Base-by-base conservation (phyloP, 2,329 filamentous ascomycete species). In the Fusarium mangiferae region DNA sequence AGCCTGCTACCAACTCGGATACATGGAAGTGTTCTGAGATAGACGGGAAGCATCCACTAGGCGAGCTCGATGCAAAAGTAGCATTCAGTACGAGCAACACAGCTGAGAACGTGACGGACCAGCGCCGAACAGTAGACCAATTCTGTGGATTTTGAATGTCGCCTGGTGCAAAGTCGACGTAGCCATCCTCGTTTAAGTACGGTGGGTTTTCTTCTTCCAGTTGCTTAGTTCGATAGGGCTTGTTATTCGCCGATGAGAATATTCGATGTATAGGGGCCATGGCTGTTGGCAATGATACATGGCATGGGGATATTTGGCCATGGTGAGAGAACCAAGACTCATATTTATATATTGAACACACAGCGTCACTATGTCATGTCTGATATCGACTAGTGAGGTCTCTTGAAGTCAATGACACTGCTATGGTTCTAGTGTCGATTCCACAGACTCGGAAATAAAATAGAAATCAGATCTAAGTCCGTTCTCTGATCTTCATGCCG, bases 211-310 rank as follows among this genome's bases (percentile, higher is more conserved):
- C 66, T 44, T 70, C 41, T 38, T 70, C 41, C 8, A 70, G 59
- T 17, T 66, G 28, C 18, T 68, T 58, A 33, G 67, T 70, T 59
- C 67, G 52, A 44, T 70, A 70, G 26, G 67, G 67, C 11, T 70
- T 70, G 18, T 70, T 70, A 54, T 65, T 70, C 9, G 59, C 67
- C n/a, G 41, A 52, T 22, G 67, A 70, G 39, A 70, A 70, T 28
- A 70, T 58, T 28, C 66, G 45, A 70, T 70, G 67, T 70, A 70
- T 70, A 17, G 51, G 59, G 7, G 59, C 67, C 67, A 70, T 70
- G 48, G 35, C 36, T 70, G 20, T 30, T 15, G n/a, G n/a, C 22
- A 22, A 49, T 51, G 13, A 24, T 15, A 26, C 20, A 28, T 26
- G 36, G n/a, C 48, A n/a, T 22, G 8, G 18, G 18, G 26, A 20